Conservation (phyloP, 2,329 filamentous ascomycete species). For the Aspergillus sojae region DNA sequence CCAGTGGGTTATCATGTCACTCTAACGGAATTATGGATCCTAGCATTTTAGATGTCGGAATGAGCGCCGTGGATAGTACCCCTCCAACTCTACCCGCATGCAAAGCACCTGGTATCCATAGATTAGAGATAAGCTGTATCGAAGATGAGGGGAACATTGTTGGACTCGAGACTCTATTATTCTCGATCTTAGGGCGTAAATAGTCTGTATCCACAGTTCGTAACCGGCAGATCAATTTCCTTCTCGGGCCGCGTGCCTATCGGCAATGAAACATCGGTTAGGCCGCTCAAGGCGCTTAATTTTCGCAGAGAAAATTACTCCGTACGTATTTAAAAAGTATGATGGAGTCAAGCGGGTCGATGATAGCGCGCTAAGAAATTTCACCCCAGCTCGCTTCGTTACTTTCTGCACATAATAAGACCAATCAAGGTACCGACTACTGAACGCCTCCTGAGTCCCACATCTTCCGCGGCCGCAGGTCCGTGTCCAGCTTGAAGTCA, state of each 20-base stretch:
- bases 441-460: not conserved
- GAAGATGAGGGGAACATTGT: fast-evolving
- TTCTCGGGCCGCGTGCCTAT: not conserved
- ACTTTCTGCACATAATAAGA: not conserved
- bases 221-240: not conserved
- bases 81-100: too few relatives aligned
- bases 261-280: not conserved
- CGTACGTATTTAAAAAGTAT: too few relatives aligned
- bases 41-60: too few relatives aligned
- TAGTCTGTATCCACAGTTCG: not conserved
- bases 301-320: too few relatives aligned
- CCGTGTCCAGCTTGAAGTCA: not conserved
- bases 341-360: not conserved
- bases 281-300: too few relatives aligned
- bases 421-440: not conserved
- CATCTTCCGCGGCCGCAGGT: not conserved
- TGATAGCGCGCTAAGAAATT: not conserved
- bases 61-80: too few relatives aligned
- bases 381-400: not conserved
- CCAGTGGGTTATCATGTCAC: too few relatives aligned
- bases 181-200: not conserved
- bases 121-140: too few relatives aligned
- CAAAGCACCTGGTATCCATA: too few relatives aligned
- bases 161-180: too few relatives aligned
- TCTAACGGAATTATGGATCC: too few relatives aligned